Conservation (phyloP, 345 rosid species). For the Camelina hispida region DNA sequence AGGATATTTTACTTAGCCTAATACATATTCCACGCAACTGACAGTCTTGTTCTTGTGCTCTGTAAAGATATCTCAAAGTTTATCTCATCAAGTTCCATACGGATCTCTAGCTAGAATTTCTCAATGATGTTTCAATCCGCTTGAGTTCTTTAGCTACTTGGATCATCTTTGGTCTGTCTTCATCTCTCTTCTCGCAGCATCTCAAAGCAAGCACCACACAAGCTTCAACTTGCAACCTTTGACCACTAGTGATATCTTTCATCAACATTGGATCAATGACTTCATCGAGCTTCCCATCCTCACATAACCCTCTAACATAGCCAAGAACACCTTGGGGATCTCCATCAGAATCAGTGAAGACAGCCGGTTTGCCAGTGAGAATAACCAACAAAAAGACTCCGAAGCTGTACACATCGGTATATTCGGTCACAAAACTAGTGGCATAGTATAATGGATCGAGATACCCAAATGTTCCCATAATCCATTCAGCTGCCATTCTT, state of each 20-base stretch:
- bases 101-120: neutral
- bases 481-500: neutral
- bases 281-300: slow-evolving; percentile 27
- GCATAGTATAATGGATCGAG: slow-evolving; percentile 9
- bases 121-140: slow-evolving; percentile 15
- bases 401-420: slow-evolving; percentile 32
- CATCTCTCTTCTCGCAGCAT: slow-evolving; percentile 22
- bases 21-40: neutral
- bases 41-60: neutral
- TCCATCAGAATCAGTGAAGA: neutral
- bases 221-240: slow-evolving; percentile 25
- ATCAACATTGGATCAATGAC: slow-evolving; percentile 18
- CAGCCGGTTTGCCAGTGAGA: slow-evolving; percentile 7
- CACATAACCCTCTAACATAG: neutral
- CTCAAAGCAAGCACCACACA: slow-evolving; percentile 26
- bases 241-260: slow-evolving; percentile 9
- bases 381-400: slow-evolving; percentile 16
- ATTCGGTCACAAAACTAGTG: slow-evolving; percentile 10
- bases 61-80: neutral
- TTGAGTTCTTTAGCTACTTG: slow-evolving; percentile 37
- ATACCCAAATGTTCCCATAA: slow-evolving; percentile 18
- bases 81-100: neutral
- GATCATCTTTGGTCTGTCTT: slow-evolving; percentile 42
- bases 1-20: neutral
- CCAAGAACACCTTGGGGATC: neutral